Conservation (phyloP, 139 green algal genomes). For the Tetraselmis striata region DNA sequence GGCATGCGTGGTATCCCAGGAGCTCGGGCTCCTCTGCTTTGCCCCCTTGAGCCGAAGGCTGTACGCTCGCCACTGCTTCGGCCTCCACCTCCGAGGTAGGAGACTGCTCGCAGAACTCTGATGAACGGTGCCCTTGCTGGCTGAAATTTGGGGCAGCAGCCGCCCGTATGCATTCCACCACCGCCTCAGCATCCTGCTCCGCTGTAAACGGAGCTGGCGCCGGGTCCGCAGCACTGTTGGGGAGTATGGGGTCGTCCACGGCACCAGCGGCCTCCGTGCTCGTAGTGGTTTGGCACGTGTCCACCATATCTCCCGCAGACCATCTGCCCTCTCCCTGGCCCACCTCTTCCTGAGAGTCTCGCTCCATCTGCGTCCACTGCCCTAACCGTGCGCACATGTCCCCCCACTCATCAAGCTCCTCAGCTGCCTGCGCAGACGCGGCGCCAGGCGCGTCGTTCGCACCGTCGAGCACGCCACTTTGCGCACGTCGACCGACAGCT, state of each 20-base stretch:
- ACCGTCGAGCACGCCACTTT: neutral
- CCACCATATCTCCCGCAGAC: neutral
- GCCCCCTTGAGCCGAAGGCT: neutral
- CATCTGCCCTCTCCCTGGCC: neutral
- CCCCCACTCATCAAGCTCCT: neutral
- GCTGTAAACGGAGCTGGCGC: neutral
- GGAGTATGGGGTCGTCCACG: neutral
- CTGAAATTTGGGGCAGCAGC: neutral
- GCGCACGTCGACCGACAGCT: no score
- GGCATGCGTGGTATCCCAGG: neutral
- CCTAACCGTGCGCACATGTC: neutral
- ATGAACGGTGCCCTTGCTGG: neutral
- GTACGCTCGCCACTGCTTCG: neutral
- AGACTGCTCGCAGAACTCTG: neutral
- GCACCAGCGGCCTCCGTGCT: neutral
- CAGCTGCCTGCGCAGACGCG: neutral
- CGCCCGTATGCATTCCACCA: neutral
- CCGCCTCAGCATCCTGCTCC: neutral
- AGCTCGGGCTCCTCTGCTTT: no score
- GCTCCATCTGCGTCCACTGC: neutral
- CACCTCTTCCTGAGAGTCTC: neutral
- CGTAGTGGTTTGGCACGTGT: neutral
- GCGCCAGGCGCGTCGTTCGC: neutral
- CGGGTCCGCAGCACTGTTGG: neutral
- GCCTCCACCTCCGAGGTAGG: neutral